Evolutionary conservation across 2,329 filamentous ascomycete species (phyloP), one percentile per base, ranked within the genome.

Genomic region (Ceratocystis papillata): DNA sequence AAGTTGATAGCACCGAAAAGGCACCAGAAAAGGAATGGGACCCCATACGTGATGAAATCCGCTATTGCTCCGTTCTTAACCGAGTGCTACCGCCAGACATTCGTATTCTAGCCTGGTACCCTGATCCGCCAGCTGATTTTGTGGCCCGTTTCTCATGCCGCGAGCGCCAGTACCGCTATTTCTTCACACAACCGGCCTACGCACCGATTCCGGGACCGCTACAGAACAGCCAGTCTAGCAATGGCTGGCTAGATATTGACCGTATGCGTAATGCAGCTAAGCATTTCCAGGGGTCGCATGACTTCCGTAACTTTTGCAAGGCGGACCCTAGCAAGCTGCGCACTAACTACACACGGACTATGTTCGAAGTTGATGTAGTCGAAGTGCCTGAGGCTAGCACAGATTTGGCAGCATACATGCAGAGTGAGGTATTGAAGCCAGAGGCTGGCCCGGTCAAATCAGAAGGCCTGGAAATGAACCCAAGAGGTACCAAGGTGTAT

Each of bases 251-350:
- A 5, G 87, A 97, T 76, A 88, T 97, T 66, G 86, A 85, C 0
- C 87, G 87, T 45, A 99, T 99, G 94, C 83, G 85, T 20, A 77
- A 85, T 71, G 94, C 89, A 0, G 94, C 93, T 28, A 87, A 84
- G 73, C 79, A 85, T 62, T 93, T 90, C 70, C 84, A 91, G 71
- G 94, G 94, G 5, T 75, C 86, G 63, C 90, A 97, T 75, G 94
- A 99, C 77, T 99, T 97, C 77, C 85, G 94, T 68, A 99, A 99
- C 75, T 89, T 97, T 73, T 97, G 94, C 81, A 96, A 96, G 76
- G 80, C 97, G 67, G 94, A 99, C 76, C 82, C 88, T 0, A 85
- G 82, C 71, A 97, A 97, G 79, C 90, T 96, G 76, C 89, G 96
- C 71, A 85, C 84, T 44, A 94, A 89, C 73, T 97, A 93, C 72